phyloP scores from a whole-genome alignment of 768 basidiomycete species.

The Aureoboletus auriporus region DNA sequence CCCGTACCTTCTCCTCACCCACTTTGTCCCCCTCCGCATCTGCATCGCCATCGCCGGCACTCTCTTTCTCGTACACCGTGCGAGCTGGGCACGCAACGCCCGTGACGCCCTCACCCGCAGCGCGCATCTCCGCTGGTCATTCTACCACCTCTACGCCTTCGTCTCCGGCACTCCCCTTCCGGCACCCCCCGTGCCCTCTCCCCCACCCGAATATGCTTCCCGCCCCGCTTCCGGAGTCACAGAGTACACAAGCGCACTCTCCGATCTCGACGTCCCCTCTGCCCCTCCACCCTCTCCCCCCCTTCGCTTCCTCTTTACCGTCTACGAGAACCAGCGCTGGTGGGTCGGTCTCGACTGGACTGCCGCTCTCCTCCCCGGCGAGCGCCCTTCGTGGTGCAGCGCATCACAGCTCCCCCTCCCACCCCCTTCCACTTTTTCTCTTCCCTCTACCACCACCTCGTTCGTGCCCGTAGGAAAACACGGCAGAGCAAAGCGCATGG shows the following conservation, averaged over 20 bases:
- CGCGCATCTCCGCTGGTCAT: constrained; percentile 63
- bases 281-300: constrained; percentile 23
- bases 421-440: constrained; percentile 64
- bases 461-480: constrained; percentile 49
- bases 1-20: constrained; percentile 65
- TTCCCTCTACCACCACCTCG: constrained; percentile 59
- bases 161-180: constrained; percentile 56
- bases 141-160: constrained; percentile 48
- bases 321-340: constrained; percentile 95
- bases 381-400: constrained; percentile 87
- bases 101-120: constrained; percentile 56
- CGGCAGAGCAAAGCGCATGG: constrained; percentile 61
- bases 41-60: constrained; percentile 59
- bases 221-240: constrained; percentile 20
- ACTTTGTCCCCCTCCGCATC: constrained; percentile 58
- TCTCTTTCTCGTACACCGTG: constrained; percentile 55
- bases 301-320: constrained; percentile 80
- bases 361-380: constrained; percentile 81
- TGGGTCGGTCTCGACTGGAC: constrained; percentile 99
- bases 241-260: constrained; percentile 15
- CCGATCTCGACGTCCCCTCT: constrained; percentile 11
- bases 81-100: constrained; percentile 61
- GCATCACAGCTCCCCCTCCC: constrained; percentile 52
- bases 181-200: constrained; percentile 30
- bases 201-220: constrained; percentile 25